Evolutionary conservation across 108 stramenopile species (phyloP).

Genomic region (Skeletonema marinoi): DNA sequence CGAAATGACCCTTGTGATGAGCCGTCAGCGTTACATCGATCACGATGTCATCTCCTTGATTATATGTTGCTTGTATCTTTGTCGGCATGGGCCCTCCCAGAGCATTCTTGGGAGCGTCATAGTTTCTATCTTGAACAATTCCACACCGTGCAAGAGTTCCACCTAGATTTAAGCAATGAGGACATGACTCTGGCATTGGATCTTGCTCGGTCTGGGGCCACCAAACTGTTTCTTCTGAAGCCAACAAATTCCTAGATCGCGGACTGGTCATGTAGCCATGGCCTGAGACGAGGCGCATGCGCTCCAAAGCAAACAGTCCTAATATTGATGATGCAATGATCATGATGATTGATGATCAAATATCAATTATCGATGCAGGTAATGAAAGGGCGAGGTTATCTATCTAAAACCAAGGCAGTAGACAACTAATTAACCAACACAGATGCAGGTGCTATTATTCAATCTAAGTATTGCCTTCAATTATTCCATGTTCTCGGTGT

Average conservation of each 20-base stretch:
- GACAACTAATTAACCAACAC: too few species aligned
- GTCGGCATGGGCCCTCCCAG: constrained; percentile 46
- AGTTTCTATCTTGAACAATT: constrained; percentile 27
- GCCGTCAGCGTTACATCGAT: constrained; percentile 55
- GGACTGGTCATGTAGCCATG: constrained; percentile 16
- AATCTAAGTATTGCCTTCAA: too few species aligned
- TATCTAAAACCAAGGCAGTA: too few species aligned
- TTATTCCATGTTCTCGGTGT: too few species aligned
- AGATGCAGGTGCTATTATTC: too few species aligned
- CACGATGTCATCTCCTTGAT: constrained; percentile 45
- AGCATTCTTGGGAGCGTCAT: constrained; percentile 34
- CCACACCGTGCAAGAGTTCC: constrained; percentile 45
- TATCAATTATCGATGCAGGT: too few species aligned
- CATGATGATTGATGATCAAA: background rate
- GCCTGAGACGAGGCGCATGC: background rate
- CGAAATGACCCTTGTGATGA: constrained; percentile 72
- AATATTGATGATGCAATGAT: background rate
- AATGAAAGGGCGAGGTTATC: too few species aligned
- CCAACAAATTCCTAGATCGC: constrained; percentile 27
- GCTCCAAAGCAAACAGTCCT: background rate
- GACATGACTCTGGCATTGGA: constrained; percentile 40
- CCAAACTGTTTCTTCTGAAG: constrained; percentile 45
- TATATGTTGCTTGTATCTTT: constrained; percentile 44
- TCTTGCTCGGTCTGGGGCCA: constrained; percentile 32
- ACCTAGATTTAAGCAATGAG: constrained; percentile 46